These are phyloP conservation scores for Petunia hybrid DNA, from an alignment of 305 asterid species.

Conservation along the genomic window DNA sequence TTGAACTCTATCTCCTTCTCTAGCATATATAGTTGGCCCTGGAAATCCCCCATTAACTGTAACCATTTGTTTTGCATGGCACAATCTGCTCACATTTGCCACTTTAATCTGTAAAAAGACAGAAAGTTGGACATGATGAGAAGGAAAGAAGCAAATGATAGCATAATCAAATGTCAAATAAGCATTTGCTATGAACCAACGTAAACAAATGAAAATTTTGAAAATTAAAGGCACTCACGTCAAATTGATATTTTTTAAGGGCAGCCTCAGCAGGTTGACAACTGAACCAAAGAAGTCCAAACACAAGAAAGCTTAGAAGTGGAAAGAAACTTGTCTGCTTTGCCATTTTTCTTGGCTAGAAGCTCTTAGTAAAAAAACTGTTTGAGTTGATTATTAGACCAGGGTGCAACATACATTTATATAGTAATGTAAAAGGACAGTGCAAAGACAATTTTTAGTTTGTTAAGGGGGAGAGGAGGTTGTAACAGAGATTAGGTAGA, in stretches of 20 bases:
- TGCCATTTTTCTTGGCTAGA: constrained; percentile 43
- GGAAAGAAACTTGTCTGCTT: constrained; percentile 24
- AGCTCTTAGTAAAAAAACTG: not conserved
- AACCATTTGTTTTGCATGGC: constrained; percentile 72
- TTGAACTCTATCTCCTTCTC: constrained; percentile 65
- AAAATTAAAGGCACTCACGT: constrained; percentile 42
- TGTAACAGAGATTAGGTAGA: constrained; percentile 47
- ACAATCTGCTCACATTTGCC: constrained; percentile 66
- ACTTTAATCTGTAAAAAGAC: constrained; percentile 55
- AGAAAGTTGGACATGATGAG: not conserved
- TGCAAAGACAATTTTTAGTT: constrained; percentile 44
- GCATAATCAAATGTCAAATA: not conserved
- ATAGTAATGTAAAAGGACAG: constrained; percentile 33
- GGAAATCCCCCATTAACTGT: constrained; percentile 75
- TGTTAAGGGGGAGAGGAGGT: constrained; percentile 47
- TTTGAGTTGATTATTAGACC: not conserved
- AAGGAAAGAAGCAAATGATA: not conserved
- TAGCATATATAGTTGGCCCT: constrained; percentile 67
- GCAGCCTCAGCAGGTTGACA: constrained; percentile 54
- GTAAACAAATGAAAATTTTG: not conserved
- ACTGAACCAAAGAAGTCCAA: constrained; percentile 42
- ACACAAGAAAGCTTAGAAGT: constrained; percentile 33
- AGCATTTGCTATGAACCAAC: not conserved
- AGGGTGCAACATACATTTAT: constrained; percentile 32
- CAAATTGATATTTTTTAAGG: constrained; percentile 59